Conservation (phyloP, 805 yeast genomes). For the Kazachstania psychrophila region DNA sequence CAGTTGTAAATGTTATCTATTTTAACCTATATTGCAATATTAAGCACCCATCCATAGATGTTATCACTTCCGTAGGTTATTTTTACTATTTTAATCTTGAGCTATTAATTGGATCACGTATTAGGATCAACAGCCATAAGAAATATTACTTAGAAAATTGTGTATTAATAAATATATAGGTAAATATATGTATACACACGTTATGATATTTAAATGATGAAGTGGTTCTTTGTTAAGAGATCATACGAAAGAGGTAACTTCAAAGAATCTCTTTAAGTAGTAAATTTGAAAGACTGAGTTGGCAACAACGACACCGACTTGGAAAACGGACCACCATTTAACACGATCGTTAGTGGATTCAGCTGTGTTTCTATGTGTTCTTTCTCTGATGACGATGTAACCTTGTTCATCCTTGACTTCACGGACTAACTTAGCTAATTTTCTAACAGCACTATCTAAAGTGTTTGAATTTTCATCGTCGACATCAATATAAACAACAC, state of each 20-base stretch:
- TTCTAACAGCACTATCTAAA: conserved; percentile 74
- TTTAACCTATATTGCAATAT: no score
- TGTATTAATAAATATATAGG: no score
- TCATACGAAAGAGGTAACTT: conserved; percentile 81
- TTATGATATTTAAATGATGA: no score
- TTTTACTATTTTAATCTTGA: no score
- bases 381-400: conserved; percentile 89
- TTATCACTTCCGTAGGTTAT: no score
- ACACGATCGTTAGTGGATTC: conserved; percentile 95
- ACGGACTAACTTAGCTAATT: conserved; percentile 62
- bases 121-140: no score
- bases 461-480: conserved; percentile 68
- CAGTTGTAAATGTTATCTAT: not conserved
- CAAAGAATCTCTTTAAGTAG: conserved; percentile 90
- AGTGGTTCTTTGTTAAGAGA: no score
- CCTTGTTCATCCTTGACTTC: conserved; percentile 87
- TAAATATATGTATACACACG: no score
- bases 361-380: conserved; percentile 97
- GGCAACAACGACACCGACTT: conserved; percentile 71
- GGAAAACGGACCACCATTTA: conserved; percentile 96
- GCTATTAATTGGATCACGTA: no score
- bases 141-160: no score
- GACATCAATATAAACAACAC: conserved; percentile 76
- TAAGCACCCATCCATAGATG: no score
- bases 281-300: conserved; percentile 90